Evolutionary conservation across 306 rosid genomes (phyloP), one percentile per base, ranked within the genome.

Genomic region (Sophora flavescens): DNA sequence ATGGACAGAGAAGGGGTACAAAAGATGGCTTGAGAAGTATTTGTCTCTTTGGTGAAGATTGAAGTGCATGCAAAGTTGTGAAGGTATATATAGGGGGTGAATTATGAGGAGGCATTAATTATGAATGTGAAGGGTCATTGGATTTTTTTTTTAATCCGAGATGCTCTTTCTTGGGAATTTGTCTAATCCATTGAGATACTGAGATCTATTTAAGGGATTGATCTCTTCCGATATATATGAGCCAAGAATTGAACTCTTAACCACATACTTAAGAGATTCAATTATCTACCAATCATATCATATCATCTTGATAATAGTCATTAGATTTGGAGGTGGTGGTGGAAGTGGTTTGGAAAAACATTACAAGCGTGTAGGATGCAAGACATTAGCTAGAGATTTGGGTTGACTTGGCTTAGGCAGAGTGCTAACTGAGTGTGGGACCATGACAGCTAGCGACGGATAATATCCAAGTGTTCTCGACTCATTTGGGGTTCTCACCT

Each of bases 401-500:
- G 83, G 66, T 86, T 81, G 89, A 83, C 86, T 53, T 65, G 86
- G 80, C 78, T 70, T 38, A 60, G 51, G 54, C 68, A 80, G 66
- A 18, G 17, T 8, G 71, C 22, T 22, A 56, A 64, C 56, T 42
- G 45, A 51, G 14, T 32, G 77, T 76, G 72, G 87, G 80, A 66
- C 38, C 77, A 74, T 77, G 84, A 69, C 85, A 86, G 83, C 85
- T 80, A 77, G 78, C 62, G 7, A 58, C 35, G 61, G 47, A 13
- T 59, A 36, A 65, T 41, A 69, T 56, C 64, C 41, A 72, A 77
- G 72, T 72, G 50, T 75, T 70, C 33, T 78, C 39, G 15, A 67
- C 79, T 67, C 22, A 65, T 15, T 56, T 51, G 63, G 57, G 59
- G 50, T 67, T 33, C 63, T 81, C 54, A 33, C 57, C 44, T 64